Evolutionary conservation across 257 asterid genomes (phyloP).

Genomic region (Eustoma russellianum): DNA sequence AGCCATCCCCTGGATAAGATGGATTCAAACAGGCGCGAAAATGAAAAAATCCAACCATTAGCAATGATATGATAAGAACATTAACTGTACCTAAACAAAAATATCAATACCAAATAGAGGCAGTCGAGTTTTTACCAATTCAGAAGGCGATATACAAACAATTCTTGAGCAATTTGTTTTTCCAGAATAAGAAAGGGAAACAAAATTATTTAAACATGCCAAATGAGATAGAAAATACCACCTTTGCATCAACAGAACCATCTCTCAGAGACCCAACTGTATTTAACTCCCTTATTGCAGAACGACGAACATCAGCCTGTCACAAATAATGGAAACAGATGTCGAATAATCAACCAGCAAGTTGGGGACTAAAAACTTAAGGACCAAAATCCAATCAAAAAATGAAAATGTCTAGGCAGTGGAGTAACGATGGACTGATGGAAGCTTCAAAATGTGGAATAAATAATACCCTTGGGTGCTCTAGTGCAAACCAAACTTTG

Average conservation of each 20-base stretch:
- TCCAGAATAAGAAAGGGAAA: not conserved
- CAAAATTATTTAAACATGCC: slow-evolving; percentile 1
- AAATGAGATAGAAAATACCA: slow-evolving; percentile 10
- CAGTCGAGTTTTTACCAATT: too few species aligned
- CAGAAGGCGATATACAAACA: too few species aligned
- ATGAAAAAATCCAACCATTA: too few species aligned
- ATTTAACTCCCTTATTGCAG: slow-evolving; percentile 53
- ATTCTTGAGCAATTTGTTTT: too few species aligned
- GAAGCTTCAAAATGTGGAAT: slow-evolving; percentile 6
- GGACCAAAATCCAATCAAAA: too few species aligned
- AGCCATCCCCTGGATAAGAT: too few species aligned
- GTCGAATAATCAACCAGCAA: slow-evolving; percentile 1
- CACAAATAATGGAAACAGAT: slow-evolving; percentile 2
- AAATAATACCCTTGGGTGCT: slow-evolving; percentile 67
- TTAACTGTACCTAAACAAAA: too few species aligned
- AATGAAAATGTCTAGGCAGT: not conserved
- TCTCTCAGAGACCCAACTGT: slow-evolving; percentile 36
- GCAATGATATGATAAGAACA: too few species aligned
- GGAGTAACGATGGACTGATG: not conserved
- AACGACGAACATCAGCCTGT: slow-evolving; percentile 72
- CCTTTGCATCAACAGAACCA: slow-evolving; percentile 61
- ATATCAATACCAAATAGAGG: too few species aligned
- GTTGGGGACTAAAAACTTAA: too few species aligned
- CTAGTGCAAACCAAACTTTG: slow-evolving; percentile 56
- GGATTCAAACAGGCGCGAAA: too few species aligned